Percentiles rank a stretch among this genome's conserved stretches.
Conservation (phyloP, 2,329 filamentous ascomycete species). For the Rhynchosporium secalis region DNA sequence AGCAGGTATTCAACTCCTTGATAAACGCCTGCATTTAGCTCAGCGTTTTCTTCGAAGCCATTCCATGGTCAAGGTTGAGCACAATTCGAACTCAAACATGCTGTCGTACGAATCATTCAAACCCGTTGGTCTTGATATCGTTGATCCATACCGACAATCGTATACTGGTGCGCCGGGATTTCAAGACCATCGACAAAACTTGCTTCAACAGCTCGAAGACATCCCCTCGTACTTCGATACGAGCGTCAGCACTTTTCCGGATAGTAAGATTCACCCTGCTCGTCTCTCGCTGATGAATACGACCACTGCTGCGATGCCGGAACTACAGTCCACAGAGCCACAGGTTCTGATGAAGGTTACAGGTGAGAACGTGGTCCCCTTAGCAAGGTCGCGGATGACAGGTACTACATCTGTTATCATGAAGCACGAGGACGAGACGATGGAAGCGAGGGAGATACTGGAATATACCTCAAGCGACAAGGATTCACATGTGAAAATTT, state of each 20-base stretch:
- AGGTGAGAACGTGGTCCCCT: conserved; percentile 5
- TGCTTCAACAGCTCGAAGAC: background rate
- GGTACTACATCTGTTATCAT: no score
- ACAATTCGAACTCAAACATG: background rate
- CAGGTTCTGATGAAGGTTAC: conserved; percentile 11
- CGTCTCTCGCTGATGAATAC: conserved; percentile 1
- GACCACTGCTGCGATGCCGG: background rate
- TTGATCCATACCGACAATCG: background rate
- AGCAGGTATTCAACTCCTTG: no score
- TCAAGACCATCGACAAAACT: background rate
- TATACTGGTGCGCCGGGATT: conserved; percentile 1
- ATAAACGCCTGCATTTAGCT: background rate
- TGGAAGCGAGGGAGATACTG: background rate
- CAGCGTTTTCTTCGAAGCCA: background rate
- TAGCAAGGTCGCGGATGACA: background rate
- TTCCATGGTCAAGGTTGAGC: background rate
- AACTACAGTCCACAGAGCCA: background rate
- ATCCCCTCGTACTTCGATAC: background rate
- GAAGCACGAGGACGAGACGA: background rate
- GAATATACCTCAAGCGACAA: background rate
- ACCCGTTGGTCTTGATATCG: no score
- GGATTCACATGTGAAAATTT: background rate
- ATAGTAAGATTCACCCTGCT: conserved; percentile 2
- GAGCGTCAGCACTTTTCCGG: background rate
- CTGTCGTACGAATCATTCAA: background rate